A percentile compares a stretch with the other conserved stretches of the same genome.
Evolutionary conservation across 345 rosid genomes (phyloP).

Genomic region (Salix arbutifolia): DNA sequence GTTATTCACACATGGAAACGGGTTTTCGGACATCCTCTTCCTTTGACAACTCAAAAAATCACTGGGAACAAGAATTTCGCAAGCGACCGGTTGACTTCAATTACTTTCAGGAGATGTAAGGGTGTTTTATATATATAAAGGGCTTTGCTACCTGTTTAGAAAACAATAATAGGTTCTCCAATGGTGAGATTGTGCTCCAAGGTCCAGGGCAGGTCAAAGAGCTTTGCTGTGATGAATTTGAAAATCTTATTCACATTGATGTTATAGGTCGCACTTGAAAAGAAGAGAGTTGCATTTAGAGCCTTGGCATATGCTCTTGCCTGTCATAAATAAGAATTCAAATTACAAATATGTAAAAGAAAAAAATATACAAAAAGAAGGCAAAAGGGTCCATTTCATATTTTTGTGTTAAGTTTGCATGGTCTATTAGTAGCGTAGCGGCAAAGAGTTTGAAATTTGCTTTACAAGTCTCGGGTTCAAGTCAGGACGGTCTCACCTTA

Average conservation of each 20-base stretch:
- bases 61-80: neutral
- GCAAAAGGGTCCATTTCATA: too few relatives aligned
- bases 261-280: conserved; percentile 86
- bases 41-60: conserved; percentile 8
- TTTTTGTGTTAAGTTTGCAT: too few relatives aligned
- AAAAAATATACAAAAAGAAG: too few relatives aligned
- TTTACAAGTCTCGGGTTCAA: too few relatives aligned
- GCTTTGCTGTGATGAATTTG: conserved; percentile 90
- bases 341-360: too few relatives aligned
- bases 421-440: too few relatives aligned
- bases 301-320: conserved; percentile 90
- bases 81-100: conserved; percentile 10
- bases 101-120: neutral
- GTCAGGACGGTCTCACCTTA: too few relatives aligned
- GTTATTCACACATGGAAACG: too few relatives aligned
- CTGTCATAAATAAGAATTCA: conserved; percentile 30
- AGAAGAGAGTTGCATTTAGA: conserved; percentile 78
- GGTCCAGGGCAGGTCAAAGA: conserved; percentile 82
- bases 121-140: too few relatives aligned
- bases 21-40: neutral
- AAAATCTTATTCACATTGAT: conserved; percentile 92
- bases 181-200: conserved; percentile 76
- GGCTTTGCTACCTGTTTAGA: conserved; percentile 21
- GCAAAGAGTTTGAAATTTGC: accelerated
- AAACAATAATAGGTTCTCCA: conserved; percentile 91